Evolutionary conservation across 192 early-diverging fungal species (phyloP), one percentile per base, ranked within the genome.

Genomic region (Chytriomyces sp.): DNA sequence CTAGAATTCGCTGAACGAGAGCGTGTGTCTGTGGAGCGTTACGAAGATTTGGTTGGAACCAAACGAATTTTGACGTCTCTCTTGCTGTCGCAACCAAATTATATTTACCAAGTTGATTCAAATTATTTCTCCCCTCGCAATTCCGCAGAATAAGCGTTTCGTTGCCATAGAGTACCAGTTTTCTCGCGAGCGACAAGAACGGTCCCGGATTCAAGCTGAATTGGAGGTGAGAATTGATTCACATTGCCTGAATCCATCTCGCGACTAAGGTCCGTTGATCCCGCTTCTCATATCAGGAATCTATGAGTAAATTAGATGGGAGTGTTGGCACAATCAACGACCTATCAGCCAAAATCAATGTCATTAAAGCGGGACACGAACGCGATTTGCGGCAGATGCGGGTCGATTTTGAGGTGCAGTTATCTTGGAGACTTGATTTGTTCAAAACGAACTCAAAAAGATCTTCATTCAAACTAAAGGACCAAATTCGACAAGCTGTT

Each of bases 301-400:
- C 45, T 7, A 45, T 60, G 10, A 23, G 60, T 13, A 44, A 68
- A 67, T 35, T 72, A 24, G 77, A 78, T 48, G 35, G 23, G 9
- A 23, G 13, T 7, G 72, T 66, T 23, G 47, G 65, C 16, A 64
- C 13, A 13, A 65, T 74, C 6, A 61, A 50, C 18, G 90, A 93
- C 48, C 73, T 86, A 1, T 82, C 81, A n/a, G 67, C 79, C 9
- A 90, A 83, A 62, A 24, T 87, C 5, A 69, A 62, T 5, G 78
- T 78, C 48, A 61, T 83, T 3, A 75, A 77, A 11, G 82, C 86
- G 45, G 62, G 68, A 3, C 88, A 89, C 70, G 82, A 78, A 44
- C 79, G 71, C 11, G 78, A 43, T 20, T 16, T 79, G 7, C 49
- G 74, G 16, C 71, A 79, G 50, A 63, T 72, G 11, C 43, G 45